These are phyloP conservation scores for Linderniella brevidens DNA, from an alignment of 257 asterid species.

Conservation along the genomic window DNA sequence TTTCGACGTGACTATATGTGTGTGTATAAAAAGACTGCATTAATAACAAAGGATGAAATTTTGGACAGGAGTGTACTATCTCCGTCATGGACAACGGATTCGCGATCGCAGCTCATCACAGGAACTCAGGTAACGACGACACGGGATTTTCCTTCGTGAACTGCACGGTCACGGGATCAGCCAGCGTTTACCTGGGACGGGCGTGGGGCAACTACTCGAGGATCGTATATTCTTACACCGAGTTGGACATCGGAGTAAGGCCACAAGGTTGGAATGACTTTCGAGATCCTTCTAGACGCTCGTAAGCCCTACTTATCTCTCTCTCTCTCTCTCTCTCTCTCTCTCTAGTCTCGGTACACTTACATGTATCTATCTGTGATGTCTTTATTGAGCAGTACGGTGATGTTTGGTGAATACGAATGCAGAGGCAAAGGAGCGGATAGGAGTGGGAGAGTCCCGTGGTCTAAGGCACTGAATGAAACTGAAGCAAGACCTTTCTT, in stretches of 20 bases:
- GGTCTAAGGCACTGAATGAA: constrained; percentile 32
- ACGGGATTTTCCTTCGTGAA: constrained; percentile 71
- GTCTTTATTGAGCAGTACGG: constrained; percentile 28
- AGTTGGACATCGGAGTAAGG: constrained; percentile 19
- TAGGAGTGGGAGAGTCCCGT: constrained; percentile 28
- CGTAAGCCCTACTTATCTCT: constrained; percentile 11
- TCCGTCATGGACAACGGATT: constrained; percentile 23
- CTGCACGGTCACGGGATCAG: constrained; percentile 39
- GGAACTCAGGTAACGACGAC: constrained; percentile 31
- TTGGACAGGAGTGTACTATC: constrained; percentile 34
- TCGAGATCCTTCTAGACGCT: constrained; percentile 19
- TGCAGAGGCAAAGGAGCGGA: constrained; percentile 60
- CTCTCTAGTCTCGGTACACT: not conserved
- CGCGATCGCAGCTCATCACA: constrained; percentile 64
- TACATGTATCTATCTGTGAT: not conserved
- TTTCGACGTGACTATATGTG: not conserved
- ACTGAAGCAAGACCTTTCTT: constrained; percentile 26
- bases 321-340: not conserved
- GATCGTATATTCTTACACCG: constrained; percentile 26
- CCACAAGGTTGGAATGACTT: constrained; percentile 65
- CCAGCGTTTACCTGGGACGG: constrained; percentile 39
- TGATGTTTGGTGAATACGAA: constrained; percentile 39
- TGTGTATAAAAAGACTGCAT: not conserved
- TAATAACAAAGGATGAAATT: not conserved
- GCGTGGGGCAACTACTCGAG: constrained; percentile 72